Evolutionary conservation across 2,329 filamentous ascomycete genomes (phyloP).

Genomic region (Elsinoe perseae): DNA sequence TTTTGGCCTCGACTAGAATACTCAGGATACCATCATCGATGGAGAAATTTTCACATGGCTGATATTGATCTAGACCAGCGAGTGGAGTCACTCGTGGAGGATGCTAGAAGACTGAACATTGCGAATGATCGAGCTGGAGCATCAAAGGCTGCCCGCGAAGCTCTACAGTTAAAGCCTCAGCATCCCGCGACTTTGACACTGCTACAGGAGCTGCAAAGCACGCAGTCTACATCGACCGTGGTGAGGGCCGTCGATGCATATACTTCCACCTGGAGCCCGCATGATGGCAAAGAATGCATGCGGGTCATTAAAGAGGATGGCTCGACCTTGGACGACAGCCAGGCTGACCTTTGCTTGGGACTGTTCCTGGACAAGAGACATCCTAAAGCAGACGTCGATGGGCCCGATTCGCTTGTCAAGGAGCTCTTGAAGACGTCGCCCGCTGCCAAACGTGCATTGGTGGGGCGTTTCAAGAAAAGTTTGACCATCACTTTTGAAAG

Average conservation of each 20-base stretch:
- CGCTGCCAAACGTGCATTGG: slow-evolving; percentile 36
- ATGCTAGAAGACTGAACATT: neutral
- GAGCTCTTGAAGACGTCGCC: slow-evolving; percentile 23
- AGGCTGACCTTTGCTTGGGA: slow-evolving; percentile 1
- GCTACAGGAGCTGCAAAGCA: slow-evolving; percentile 23
- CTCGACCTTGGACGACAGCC: neutral
- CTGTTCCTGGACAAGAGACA: neutral
- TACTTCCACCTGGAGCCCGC: neutral
- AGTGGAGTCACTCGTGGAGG: neutral
- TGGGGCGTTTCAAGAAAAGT: slow-evolving; percentile 30
- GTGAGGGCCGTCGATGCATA: neutral
- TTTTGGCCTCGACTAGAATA: neutral
- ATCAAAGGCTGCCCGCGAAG: slow-evolving; percentile 4
- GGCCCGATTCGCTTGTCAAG: neutral
- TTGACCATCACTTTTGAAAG: slow-evolving; percentile 38
- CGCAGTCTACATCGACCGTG: slow-evolving; percentile 1
- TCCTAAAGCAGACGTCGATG: neutral
- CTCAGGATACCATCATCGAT: neutral
- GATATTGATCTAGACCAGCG: neutral
- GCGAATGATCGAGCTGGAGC: slow-evolving; percentile 9
- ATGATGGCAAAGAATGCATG: slow-evolving; percentile 3
- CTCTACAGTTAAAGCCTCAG: slow-evolving; percentile 6
- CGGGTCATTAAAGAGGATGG: neutral
- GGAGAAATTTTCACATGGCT: slow-evolving; percentile 12
- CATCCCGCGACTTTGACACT: slow-evolving; percentile 31